Conservation (phyloP, 495 filamentous ascomycete species). For the Lophium mytilinum region DNA sequence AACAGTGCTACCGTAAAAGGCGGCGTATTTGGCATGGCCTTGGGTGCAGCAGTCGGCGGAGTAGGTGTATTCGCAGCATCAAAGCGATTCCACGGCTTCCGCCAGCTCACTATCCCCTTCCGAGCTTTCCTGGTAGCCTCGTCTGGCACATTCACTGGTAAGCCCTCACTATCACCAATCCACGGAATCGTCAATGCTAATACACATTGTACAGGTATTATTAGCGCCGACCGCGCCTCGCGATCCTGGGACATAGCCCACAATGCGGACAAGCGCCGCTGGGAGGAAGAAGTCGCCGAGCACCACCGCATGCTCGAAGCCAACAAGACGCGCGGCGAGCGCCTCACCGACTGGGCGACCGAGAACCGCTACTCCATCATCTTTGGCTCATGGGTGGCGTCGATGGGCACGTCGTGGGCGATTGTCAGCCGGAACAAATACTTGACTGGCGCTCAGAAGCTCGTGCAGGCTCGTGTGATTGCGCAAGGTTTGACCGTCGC, state of each 20-base stretch:
- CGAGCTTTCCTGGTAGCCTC: conserved; percentile 84
- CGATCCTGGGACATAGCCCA: conserved; percentile 62
- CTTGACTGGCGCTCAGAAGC: conserved; percentile 71
- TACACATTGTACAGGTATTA: conserved; percentile 47
- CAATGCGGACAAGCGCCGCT: conserved; percentile 54
- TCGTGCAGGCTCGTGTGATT: conserved; percentile 96
- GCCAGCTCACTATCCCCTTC: conserved; percentile 76
- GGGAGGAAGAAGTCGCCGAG: conserved; percentile 52
- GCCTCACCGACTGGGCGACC: conserved; percentile 51
- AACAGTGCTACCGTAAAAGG: conserved; percentile 64
- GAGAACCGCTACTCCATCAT: conserved; percentile 89
- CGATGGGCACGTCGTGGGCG: conserved; percentile 68
- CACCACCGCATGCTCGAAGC: conserved; percentile 44
- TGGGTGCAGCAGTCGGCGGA: conserved; percentile 54
- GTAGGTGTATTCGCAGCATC: conserved; percentile 55
- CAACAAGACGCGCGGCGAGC: conserved; percentile 48
- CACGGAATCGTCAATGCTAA: neutral
- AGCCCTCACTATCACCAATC: conserved; percentile 1
- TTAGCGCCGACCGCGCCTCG: conserved; percentile 73
- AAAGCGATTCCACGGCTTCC: conserved; percentile 62
- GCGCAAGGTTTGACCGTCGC: conserved; percentile 91
- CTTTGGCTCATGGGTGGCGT: conserved; percentile 70
- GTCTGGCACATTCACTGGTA: conserved; percentile 67
- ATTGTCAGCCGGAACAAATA: conserved; percentile 73
- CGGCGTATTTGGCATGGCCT: conserved; percentile 58